Evolutionary conservation across 768 basidiomycete genomes (phyloP), one percentile per base, ranked within the genome.

Genomic region (Serpula lacrymans): DNA sequence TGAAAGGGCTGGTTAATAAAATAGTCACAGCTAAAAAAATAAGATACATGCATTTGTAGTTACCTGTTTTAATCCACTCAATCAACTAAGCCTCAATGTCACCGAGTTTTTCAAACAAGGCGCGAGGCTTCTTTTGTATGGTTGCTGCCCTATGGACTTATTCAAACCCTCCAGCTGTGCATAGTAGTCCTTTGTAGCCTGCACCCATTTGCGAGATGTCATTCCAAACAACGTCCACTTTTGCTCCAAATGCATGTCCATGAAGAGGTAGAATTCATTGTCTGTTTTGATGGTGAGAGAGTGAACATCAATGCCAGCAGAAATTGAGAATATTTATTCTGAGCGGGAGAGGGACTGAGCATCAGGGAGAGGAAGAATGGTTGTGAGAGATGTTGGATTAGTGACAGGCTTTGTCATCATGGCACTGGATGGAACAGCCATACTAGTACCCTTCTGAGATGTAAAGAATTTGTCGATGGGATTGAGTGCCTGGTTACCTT

Each of bases 231-330:
- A 47, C 16, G 41, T 24, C 51, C 54, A 51, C 24, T 42, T 26
- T 29, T 45, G 37, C 16, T 53, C 40, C 4, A 39, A 36, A 1
- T 47, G 45, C 39, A 58, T 31, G 6, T 56, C 39, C 43, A 53
- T 53, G 34, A 58, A 58, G 6, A 49, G 36, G 34, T 39, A 55
- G 21, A 52, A 53, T 20, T 55, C 48, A 0, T 17, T 25, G 0
- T 35, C 38, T 6, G 32, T 18, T 22, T 16, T 24, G 24, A 49
- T 29, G 1, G 37, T 12, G 0, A 51, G 23, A 3, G 42, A 45
- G 13, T n/a, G 26, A 6, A 39, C 25, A 18, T 51, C 26, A 6
- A 44, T 42, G 6, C 41, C 35, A 0, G n/a, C 37, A 2, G 41
- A 5, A 2, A 42, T 23, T 2, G 35, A 14, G 36, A 42, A 42